phyloP scores from a whole-genome alignment of 129 eudicot genomes.

The Flaveria sonorensis region DNA sequence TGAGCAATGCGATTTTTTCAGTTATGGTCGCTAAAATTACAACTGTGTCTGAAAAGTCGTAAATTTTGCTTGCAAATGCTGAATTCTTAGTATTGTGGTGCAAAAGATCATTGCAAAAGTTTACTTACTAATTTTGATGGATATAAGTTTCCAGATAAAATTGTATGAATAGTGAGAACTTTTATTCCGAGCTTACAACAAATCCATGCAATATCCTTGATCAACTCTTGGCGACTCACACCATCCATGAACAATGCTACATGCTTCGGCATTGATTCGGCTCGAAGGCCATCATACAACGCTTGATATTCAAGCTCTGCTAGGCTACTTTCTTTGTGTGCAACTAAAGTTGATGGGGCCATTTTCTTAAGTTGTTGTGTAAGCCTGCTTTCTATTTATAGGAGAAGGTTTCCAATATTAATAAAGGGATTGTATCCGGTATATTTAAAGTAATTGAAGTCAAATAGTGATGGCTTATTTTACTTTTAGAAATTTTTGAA shows the following conservation, averaged over 20 bases:
- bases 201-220: conserved; percentile 8
- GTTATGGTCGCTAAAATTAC: too few species aligned
- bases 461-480: background rate
- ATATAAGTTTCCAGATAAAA: too few species aligned
- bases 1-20: too few species aligned
- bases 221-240: background rate
- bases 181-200: conserved; percentile 22
- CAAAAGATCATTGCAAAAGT: too few species aligned
- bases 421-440: too few species aligned
- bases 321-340: background rate
- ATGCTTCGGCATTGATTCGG: conserved; percentile 15
- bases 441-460: too few species aligned
- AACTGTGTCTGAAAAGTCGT: too few species aligned
- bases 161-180: conserved; percentile 19
- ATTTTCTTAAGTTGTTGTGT: background rate
- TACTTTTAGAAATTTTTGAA: background rate
- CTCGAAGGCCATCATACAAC: conserved; percentile 6
- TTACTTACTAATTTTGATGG: too few species aligned
- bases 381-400: background rate
- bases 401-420: background rate
- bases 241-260: conserved; percentile 14
- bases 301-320: background rate
- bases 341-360: background rate
- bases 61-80: too few species aligned
- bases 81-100: too few species aligned